Evolutionary conservation across 352 stramenopile species (phyloP).

Genomic region (Phytophthora gonapodyides): DNA sequence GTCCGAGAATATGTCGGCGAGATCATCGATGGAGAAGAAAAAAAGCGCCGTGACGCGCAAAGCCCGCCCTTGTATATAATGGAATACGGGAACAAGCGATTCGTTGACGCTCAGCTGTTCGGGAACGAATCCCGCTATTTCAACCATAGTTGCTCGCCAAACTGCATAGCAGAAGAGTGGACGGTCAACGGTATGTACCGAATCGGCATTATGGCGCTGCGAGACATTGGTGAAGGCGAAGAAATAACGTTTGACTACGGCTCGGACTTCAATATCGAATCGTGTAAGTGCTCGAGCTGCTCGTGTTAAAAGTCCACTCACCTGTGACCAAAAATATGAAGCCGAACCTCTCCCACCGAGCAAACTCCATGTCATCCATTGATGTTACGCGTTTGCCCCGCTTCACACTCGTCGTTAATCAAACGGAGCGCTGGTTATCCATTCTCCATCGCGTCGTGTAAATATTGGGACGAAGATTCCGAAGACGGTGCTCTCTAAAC

Average conservation of each 20-base stretch:
- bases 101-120: no score
- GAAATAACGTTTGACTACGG: constrained; percentile 6
- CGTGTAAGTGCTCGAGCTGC: neutral
- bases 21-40: neutral
- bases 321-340: no score
- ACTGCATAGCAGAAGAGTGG: neutral
- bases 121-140: neutral
- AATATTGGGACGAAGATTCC: constrained; percentile 12
- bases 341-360: no score
- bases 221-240: neutral
- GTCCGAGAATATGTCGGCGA: constrained; percentile 1
- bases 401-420: no score
- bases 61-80: neutral
- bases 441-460: constrained; percentile 18
- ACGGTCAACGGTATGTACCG: neutral
- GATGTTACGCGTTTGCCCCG: no score
- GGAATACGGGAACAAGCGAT: no score
- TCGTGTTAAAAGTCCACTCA: no score
- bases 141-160: constrained; percentile 5
- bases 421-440: constrained; percentile 6
- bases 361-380: no score
- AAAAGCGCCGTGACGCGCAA: neutral
- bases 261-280: neutral
- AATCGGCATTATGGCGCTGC: neutral
- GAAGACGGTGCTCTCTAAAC: neutral